Conservation (phyloP, 345 rosid genomes). For the Aurinia saxatilis region DNA sequence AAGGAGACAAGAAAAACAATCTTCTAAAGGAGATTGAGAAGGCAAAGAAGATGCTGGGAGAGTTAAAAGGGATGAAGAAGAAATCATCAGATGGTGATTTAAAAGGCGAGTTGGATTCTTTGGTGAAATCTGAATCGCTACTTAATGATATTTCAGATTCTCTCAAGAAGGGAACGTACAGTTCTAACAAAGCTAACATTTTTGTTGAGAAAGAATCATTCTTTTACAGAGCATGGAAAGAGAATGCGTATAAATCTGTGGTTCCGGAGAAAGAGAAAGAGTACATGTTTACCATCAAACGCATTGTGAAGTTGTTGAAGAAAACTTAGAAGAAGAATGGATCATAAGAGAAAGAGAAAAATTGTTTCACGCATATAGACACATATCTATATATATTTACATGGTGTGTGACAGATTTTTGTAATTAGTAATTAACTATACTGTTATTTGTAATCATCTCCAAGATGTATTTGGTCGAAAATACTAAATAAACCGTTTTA, state of each 20-base stretch:
- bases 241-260: conserved; percentile 15
- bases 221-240: conserved; percentile 26
- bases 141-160: conserved; percentile 14
- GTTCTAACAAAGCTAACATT: conserved; percentile 2
- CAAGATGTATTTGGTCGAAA: conserved; percentile 6
- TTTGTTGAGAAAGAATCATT: conserved; percentile 23
- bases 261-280: conserved; percentile 30
- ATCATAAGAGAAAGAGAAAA: background rate
- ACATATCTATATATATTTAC: background rate
- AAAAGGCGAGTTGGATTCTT: conserved; percentile 9
- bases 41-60: conserved; percentile 16
- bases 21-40: conserved; percentile 24
- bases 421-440: background rate
- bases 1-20: background rate
- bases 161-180: conserved; percentile 17
- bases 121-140: conserved; percentile 26
- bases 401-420: background rate
- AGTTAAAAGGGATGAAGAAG: conserved; percentile 18
- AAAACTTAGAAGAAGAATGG: conserved; percentile 13
- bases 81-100: conserved; percentile 16
- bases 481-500: background rate
- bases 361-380: background rate
- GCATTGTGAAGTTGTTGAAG: conserved; percentile 21
- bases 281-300: conserved; percentile 19
- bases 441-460: background rate